Percentiles rank a stretch among this genome's conserved stretches.
phyloP scores from a whole-genome alignment of 768 basidiomycete species.

The Macrolepiota fuliginosa region DNA sequence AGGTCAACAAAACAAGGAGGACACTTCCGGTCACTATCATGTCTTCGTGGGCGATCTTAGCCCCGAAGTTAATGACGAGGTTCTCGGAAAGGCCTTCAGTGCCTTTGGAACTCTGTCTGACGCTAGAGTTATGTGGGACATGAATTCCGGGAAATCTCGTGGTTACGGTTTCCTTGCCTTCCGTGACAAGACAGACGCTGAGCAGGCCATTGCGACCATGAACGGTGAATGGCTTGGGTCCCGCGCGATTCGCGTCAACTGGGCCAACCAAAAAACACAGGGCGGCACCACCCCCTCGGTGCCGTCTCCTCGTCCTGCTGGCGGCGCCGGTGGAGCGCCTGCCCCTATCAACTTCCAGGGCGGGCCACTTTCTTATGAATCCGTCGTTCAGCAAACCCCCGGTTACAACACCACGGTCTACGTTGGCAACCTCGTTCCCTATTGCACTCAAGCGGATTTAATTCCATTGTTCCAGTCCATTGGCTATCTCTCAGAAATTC shows the following conservation, averaged over 20 bases:
- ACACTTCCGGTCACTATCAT: slow-evolving; percentile 95
- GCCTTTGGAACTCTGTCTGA: slow-evolving; percentile 97
- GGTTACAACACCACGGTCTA: slow-evolving; percentile 96
- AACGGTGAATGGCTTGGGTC: slow-evolving; percentile 99
- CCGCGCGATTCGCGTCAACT: slow-evolving; percentile 98
- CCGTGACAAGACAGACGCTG: slow-evolving; percentile 98
- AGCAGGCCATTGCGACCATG: slow-evolving; percentile 99
- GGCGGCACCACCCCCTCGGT: slow-evolving; percentile 38
- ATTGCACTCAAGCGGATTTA: slow-evolving; percentile 95
- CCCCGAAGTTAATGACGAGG: slow-evolving; percentile 97
- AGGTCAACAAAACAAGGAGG: slow-evolving; percentile 97
- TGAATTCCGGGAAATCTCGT: slow-evolving; percentile 98
- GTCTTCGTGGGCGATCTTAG: slow-evolving; percentile 99
- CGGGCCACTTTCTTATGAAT: slow-evolving; percentile 86
- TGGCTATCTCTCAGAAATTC: slow-evolving; percentile 97
- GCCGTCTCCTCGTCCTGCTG: slow-evolving; percentile 37
- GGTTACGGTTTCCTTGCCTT: slow-evolving; percentile 99
- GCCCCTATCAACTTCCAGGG: slow-evolving; percentile 91
- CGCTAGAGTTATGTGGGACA: slow-evolving; percentile 99
- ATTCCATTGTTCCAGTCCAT: slow-evolving; percentile 98
- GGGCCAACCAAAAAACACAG: slow-evolving; percentile 99
- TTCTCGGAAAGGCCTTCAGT: slow-evolving; percentile 93
- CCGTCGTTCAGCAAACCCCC: slow-evolving; percentile 92
- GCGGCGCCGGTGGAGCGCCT: slow-evolving; percentile 59
- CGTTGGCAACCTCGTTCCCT: slow-evolving; percentile 97